Percentiles rank a stretch among this genome's conserved stretches.
Conservation (phyloP, 108 stramenopile genomes). For the Seminavis robusta region DNA sequence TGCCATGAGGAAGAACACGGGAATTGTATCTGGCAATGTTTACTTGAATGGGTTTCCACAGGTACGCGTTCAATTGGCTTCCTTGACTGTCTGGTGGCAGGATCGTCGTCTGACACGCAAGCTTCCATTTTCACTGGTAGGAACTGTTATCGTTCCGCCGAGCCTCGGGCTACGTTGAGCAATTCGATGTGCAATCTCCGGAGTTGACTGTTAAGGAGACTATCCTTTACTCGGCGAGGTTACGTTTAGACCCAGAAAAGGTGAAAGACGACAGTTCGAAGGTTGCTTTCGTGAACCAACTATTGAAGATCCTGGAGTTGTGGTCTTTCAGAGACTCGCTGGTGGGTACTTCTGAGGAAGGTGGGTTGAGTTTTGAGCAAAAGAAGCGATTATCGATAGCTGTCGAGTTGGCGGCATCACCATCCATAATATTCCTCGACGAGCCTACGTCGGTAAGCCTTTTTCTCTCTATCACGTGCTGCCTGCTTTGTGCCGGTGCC, state of each 20-base stretch:
- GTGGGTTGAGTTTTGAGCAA: conserved; percentile 68
- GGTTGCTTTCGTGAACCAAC: conserved; percentile 66
- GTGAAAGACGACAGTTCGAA: conserved; percentile 40
- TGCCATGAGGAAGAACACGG: conserved; percentile 60
- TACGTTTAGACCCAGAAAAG: conserved; percentile 62
- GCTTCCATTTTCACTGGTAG: too few relatives aligned
- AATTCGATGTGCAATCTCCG: conserved; percentile 85
- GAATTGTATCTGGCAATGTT: conserved; percentile 58
- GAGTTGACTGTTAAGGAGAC: conserved; percentile 83
- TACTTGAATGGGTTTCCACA: conserved; percentile 60
- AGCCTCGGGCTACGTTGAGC: conserved; percentile 87
- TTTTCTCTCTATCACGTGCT: neutral
- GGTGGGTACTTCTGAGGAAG: conserved; percentile 67
- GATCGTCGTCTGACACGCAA: too few relatives aligned
- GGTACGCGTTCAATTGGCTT: too few relatives aligned
- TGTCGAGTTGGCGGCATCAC: conserved; percentile 65
- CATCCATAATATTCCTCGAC: conserved; percentile 62
- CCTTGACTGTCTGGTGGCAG: too few relatives aligned
- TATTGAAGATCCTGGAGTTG: conserved; percentile 80
- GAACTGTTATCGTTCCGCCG: conserved; percentile 55
- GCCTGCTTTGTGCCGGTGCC: neutral
- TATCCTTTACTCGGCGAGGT: conserved; percentile 80
- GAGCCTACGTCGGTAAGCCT: conserved; percentile 63
- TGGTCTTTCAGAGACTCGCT: conserved; percentile 46
- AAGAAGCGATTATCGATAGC: conserved; percentile 76